Base-by-base conservation (phyloP, 2,329 filamentous ascomycete genomes). In the Colletotrichum shisoi region DNA sequence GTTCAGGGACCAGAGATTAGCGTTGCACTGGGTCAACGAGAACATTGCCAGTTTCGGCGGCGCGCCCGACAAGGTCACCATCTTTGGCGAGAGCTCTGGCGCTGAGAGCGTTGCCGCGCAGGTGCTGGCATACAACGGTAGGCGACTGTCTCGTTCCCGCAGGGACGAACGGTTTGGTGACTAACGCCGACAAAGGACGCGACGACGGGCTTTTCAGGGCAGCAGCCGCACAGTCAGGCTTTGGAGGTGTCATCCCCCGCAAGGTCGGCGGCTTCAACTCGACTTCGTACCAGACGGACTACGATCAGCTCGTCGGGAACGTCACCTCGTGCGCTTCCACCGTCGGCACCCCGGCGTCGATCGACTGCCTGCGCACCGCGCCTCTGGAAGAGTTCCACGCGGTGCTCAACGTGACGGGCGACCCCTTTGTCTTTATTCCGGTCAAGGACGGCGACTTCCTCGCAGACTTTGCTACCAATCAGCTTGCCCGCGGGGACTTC, bases 81-180 rank as follows among this genome's bases (percentile, higher is more conserved):
- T 85, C 44, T 85, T 79, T 74, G 84, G 81, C 40, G 82, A 85
- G 71, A 83, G 79, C 19, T 83, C 83, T 1, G 83, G 84, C 2
- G 83, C 75, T 21, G 80, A 79, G 66, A 81, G 78, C 5, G 80
- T 84, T 1, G 78, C 80, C 3, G 74, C 75, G 3, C 83, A 85
- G 53, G 75, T 84, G 0, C 73, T 81, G 19, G 82, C 82, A 5
- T 84, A 83, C 63, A 80, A 81, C 15, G 84, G 83, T 57, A 40
- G 46, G 58, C n/a, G 15, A 12, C 46, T n/a, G 21, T 34, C 34
- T 8, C n/a, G 8, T 51, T n/a, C 45, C 8, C 21, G 37, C 8
- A n/a, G 24, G 49, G 21, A 8, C 15, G 12, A 15, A 49, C 15
- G 9, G 4, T n/a, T 12, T 11, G 13, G 6, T 13, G 40, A 31